These are phyloP conservation scores for Phytophthora litchii DNA, from an alignment of 352 stramenopile species.

Conservation along the genomic window DNA sequence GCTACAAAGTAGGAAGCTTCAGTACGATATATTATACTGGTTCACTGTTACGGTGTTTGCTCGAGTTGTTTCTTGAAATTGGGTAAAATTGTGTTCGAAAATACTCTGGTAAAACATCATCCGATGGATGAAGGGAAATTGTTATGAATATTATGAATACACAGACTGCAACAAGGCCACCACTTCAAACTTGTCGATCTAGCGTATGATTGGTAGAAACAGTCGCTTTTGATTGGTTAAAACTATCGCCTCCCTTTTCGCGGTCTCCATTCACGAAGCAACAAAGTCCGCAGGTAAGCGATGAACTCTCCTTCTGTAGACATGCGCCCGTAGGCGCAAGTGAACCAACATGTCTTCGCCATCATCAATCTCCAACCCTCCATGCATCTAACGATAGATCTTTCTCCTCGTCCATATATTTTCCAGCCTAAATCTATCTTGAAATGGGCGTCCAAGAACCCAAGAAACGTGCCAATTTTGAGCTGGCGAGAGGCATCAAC, in stretches of 20 bases:
- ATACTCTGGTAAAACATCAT: no score
- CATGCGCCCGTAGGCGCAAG: neutral
- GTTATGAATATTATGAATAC: no score
- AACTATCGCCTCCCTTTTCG: slow-evolving; percentile 3
- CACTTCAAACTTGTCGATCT: slow-evolving; percentile 5
- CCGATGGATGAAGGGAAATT: no score
- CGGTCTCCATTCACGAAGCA: slow-evolving; percentile 16
- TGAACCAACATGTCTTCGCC: neutral
- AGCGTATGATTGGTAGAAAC: slow-evolving; percentile 15
- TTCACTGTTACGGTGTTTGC: no score
- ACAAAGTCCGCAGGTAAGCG: slow-evolving; percentile 17
- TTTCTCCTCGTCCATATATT: neutral
- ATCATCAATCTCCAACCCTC: neutral
- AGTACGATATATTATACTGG: no score
- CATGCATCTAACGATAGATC: slow-evolving; percentile 2
- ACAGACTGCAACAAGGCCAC: no score
- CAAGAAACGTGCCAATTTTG: slow-evolving; percentile 63
- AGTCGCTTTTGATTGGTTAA: slow-evolving; percentile 14
- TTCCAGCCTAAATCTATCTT: neutral
- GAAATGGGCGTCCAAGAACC: slow-evolving; percentile 32
- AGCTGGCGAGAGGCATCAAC: slow-evolving; percentile 78
- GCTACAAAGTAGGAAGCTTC: no score
- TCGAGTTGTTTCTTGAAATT: no score
- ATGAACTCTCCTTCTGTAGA: neutral
- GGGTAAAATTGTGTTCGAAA: no score